phyloP scores from a whole-genome alignment of 2,329 filamentous ascomycete genomes.

The Bipolaris sorokiniana region DNA sequence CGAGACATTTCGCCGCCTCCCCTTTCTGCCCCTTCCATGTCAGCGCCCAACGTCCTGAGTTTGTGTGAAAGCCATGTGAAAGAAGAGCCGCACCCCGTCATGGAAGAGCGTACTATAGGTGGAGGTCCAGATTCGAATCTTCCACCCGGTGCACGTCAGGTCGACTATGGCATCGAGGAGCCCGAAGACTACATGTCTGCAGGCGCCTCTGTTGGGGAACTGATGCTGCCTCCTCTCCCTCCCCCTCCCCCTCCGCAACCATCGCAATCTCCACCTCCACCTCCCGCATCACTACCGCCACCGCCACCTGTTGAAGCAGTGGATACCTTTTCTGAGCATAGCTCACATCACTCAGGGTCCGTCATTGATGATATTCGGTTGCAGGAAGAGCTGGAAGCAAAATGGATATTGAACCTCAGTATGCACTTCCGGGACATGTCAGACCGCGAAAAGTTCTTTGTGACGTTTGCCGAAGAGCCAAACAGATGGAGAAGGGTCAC shows the following conservation, averaged over 20 bases:
- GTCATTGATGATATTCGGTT: constrained; percentile 66
- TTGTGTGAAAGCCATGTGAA: constrained; percentile 35
- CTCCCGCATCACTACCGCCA: constrained; percentile 21
- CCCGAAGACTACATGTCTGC: constrained; percentile 32
- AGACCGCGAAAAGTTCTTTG: constrained; percentile 94
- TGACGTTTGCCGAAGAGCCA: constrained; percentile 85
- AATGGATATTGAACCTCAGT: constrained; percentile 96
- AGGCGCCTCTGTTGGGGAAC: constrained; percentile 1
- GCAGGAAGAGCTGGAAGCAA: constrained; percentile 80
- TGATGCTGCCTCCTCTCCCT: constrained; percentile 1
- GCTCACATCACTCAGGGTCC: constrained; percentile 41
- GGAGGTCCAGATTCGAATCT: constrained; percentile 40
- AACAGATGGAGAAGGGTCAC: constrained; percentile 86
- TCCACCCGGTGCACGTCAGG: constrained; percentile 43
- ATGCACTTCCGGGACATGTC: constrained; percentile 98
- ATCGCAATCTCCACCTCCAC: constrained; percentile 21
- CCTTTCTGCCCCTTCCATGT: constrained; percentile 46
- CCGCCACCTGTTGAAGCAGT: constrained; percentile 25
- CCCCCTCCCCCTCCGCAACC: constrained; percentile 7
- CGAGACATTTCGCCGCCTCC: constrained; percentile 53
- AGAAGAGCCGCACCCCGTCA: constrained; percentile 24
- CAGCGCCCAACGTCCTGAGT: constrained; percentile 49
- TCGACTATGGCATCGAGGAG: constrained; percentile 40
- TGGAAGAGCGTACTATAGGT: constrained; percentile 36
- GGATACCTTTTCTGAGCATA: constrained; percentile 40